These are phyloP conservation scores for Yarrowia sp. DNA, from an alignment of 805 yeast species.

Conservation along the genomic window DNA sequence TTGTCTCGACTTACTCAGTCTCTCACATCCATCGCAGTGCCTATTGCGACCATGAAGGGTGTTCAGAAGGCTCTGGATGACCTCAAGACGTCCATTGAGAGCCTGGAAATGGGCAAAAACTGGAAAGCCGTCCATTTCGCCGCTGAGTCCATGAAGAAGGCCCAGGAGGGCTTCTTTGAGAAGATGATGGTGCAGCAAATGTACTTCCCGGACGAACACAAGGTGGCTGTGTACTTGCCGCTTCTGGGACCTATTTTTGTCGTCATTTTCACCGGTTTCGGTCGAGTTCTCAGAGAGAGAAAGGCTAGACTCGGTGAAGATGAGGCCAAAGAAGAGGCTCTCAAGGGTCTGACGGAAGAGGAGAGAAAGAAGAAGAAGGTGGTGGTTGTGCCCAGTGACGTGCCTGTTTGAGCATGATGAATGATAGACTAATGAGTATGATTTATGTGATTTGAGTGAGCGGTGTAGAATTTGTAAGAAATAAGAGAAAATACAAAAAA, in stretches of 20 bases:
- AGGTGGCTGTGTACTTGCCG: slow-evolving; percentile 90
- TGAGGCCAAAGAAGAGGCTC: not conserved
- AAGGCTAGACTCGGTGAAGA: slow-evolving; percentile 1
- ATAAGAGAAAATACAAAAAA: too few relatives aligned
- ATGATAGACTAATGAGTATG: not conserved
- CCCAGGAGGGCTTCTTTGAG: slow-evolving; percentile 83
- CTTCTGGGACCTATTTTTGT: slow-evolving; percentile 80
- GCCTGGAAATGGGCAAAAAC: slow-evolving; percentile 37
- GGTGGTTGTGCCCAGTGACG: not conserved
- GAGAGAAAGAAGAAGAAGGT: not conserved
- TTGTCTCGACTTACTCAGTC: slow-evolving; percentile 65
- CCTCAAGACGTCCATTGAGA: slow-evolving; percentile 43
- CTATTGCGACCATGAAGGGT: slow-evolving; percentile 61
- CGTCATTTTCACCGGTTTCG: slow-evolving; percentile 46
- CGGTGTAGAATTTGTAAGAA: too few relatives aligned
- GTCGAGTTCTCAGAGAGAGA: slow-evolving; percentile 35
- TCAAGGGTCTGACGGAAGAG: not conserved
- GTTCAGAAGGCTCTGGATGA: slow-evolving; percentile 52
- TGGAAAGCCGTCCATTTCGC: slow-evolving; percentile 46
- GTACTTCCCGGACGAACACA: slow-evolving; percentile 93
- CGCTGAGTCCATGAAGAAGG: slow-evolving; percentile 55
- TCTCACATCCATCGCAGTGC: slow-evolving; percentile 79
- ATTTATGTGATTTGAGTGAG: not conserved
- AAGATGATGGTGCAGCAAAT: slow-evolving; percentile 94
- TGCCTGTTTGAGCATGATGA: not conserved